Percentiles rank a stretch among this genome's conserved stretches.
phyloP scores from a whole-genome alignment of 2,329 filamentous ascomycete genomes.

The Coniochaeta hoffmannii region DNA sequence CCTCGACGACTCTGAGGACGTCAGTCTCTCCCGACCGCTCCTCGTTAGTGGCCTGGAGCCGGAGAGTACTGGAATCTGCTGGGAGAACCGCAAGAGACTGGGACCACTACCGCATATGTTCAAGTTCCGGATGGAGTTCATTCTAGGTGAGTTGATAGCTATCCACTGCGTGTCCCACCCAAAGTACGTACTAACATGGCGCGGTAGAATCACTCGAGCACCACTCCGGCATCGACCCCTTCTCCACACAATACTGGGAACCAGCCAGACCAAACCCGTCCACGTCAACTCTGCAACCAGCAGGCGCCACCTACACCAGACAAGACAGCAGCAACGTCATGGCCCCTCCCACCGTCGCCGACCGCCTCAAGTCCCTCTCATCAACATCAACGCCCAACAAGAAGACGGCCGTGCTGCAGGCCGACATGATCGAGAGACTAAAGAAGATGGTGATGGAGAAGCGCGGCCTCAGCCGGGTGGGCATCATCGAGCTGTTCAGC shows the following conservation, averaged over 20 bases:
- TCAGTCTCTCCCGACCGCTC: slow-evolving; percentile 44
- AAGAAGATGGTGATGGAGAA: slow-evolving; percentile 59
- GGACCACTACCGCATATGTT: slow-evolving; percentile 42
- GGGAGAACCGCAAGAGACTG: slow-evolving; percentile 54
- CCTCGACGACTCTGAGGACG: slow-evolving; percentile 77
- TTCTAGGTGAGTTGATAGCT: slow-evolving; percentile 52
- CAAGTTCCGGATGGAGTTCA: slow-evolving; percentile 66
- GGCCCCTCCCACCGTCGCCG: slow-evolving; percentile 11
- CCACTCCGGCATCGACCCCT: slow-evolving; percentile 67
- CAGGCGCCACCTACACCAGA: neutral
- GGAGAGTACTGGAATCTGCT: slow-evolving; percentile 73
- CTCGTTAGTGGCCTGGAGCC: slow-evolving; percentile 68
- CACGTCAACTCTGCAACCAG: slow-evolving; percentile 5
- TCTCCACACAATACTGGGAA: slow-evolving; percentile 75
- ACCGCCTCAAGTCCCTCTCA: slow-evolving; percentile 14
- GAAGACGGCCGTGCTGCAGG: slow-evolving; percentile 36
- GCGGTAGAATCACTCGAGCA: slow-evolving; percentile 36
- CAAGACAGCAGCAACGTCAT: slow-evolving; percentile 6
- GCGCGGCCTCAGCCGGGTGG: slow-evolving; percentile 57
- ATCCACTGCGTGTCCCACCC: neutral
- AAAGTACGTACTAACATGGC: neutral
- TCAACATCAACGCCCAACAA: slow-evolving; percentile 16
- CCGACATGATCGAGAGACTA: slow-evolving; percentile 56
- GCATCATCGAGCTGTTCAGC: slow-evolving; percentile 68
- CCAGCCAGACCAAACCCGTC: slow-evolving; percentile 19